Percentiles rank a stretch among this genome's conserved stretches.
Conservation (phyloP, 768 basidiomycete species). For the Lyophyllum semitale region DNA sequence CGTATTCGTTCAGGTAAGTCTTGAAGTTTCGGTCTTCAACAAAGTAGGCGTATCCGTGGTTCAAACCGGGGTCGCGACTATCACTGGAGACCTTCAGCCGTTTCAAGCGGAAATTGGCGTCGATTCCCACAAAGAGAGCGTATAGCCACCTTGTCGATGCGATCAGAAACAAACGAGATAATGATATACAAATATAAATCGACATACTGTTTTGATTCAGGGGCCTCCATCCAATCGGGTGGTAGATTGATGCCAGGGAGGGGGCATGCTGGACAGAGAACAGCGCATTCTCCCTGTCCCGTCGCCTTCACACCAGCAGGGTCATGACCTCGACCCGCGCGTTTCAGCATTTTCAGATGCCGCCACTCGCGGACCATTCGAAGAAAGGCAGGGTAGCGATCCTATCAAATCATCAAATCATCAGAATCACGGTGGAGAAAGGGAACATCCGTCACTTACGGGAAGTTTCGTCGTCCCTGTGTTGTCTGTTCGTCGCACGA, state of each 20-base stretch:
- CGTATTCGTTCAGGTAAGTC: neutral
- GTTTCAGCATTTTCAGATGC: constrained; percentile 16
- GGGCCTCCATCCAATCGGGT: constrained; percentile 5
- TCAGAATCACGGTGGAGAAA: neutral
- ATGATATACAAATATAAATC: too few species aligned
- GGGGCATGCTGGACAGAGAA: constrained; percentile 15
- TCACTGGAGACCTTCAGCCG: constrained; percentile 9
- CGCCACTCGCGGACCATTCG: constrained; percentile 6
- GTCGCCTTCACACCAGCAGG: constrained; percentile 9
- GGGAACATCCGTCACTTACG: neutral
- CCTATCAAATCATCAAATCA: neutral
- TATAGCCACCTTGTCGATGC: constrained; percentile 11
- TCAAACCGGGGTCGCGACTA: constrained; percentile 8
- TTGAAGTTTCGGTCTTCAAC: neutral
- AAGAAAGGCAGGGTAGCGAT: neutral
- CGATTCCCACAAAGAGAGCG: constrained; percentile 8
- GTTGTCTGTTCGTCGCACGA: constrained; percentile 25
- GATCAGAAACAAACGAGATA: neutral
- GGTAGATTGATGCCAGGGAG: constrained; percentile 15
- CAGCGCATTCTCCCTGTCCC: constrained; percentile 1
- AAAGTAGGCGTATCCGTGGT: constrained; percentile 7
- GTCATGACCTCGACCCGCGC: constrained; percentile 16
- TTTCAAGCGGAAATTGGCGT: constrained; percentile 17
- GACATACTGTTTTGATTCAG: constrained; percentile 3
- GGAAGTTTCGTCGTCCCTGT: neutral